A percentile compares a stretch with the other conserved stretches of the same genome.
Evolutionary conservation across 2,329 filamentous ascomycete species (phyloP).

Genomic region (Lasiodiplodia hormozganensis): DNA sequence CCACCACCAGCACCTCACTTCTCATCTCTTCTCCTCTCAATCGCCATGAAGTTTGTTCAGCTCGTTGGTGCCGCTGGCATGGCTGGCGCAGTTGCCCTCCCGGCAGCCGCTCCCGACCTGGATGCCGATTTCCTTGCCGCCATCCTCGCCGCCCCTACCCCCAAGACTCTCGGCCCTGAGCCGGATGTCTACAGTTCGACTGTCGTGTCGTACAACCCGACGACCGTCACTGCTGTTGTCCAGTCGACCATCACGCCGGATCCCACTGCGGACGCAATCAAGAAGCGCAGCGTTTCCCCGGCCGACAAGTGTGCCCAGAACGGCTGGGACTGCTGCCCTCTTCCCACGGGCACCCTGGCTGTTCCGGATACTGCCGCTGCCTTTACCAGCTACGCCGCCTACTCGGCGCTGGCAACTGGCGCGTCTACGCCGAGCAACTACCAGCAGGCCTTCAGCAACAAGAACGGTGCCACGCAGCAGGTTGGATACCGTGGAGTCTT

Average conservation of each 20-base stretch:
- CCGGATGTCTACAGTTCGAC: slow-evolving; percentile 1
- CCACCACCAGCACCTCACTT: neutral
- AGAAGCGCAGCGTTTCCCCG: neutral
- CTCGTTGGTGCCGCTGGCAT: slow-evolving; percentile 2
- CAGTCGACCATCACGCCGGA: neutral
- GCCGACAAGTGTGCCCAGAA: slow-evolving; percentile 1
- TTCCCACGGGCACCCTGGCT: slow-evolving; percentile 6
- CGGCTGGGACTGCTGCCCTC: slow-evolving; percentile 14
- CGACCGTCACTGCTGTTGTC: neutral
- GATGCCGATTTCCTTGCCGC: slow-evolving; percentile 1
- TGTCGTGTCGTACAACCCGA: neutral
- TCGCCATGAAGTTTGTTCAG: neutral
- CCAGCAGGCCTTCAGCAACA: slow-evolving; percentile 28
- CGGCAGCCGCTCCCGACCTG: neutral
- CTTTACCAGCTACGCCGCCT: neutral
- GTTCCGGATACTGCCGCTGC: neutral
- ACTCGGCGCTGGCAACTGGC: neutral
- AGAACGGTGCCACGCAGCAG: slow-evolving; percentile 29
- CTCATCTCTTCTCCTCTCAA: neutral
- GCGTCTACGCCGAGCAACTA: slow-evolving; percentile 25
- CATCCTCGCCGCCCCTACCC: neutral
- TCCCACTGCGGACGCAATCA: neutral
- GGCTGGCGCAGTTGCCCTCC: slow-evolving; percentile 7
- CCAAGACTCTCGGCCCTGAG: neutral
- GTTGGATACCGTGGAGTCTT: slow-evolving; percentile 31